A percentile compares a stretch with the other conserved stretches of the same genome.
phyloP scores from a whole-genome alignment of 805 yeast genomes.

The Candida ulmi region DNA sequence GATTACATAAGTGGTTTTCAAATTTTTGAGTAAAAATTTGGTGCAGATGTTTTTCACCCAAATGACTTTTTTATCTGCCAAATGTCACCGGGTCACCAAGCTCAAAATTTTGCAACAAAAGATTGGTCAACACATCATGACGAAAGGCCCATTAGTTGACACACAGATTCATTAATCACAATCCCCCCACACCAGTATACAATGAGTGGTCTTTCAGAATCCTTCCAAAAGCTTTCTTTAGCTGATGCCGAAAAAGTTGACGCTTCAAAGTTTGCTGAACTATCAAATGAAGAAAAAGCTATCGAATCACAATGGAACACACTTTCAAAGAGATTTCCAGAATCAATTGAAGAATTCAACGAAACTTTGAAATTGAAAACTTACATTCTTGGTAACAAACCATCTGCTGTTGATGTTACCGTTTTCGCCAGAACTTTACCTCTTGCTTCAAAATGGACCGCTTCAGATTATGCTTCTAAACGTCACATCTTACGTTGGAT shows the following conservation, averaged over 20 bases:
- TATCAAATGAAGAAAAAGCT: conserved; percentile 54
- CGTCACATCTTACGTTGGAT: conserved; percentile 94
- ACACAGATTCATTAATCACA: too few relatives aligned
- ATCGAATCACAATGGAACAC: conserved; percentile 75
- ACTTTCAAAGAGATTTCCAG: conserved; percentile 58
- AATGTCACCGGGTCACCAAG: not conserved
- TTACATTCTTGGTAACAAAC: conserved; percentile 61
- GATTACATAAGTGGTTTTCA: too few relatives aligned
- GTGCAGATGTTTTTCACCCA: too few relatives aligned
- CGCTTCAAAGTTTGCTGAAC: conserved; percentile 19
- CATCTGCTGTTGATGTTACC: conserved; percentile 65
- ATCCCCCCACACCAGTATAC: not conserved
- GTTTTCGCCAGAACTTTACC: conserved; percentile 67
- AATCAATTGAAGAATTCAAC: conserved; percentile 54
- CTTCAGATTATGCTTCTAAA: conserved; percentile 47
- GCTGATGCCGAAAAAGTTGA: conserved; percentile 20
- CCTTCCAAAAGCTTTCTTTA: conserved; percentile 26
- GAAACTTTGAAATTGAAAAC: conserved; percentile 63
- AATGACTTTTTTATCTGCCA: not conserved
- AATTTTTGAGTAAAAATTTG: too few relatives aligned
- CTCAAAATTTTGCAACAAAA: not conserved
- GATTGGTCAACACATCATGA: too few relatives aligned
- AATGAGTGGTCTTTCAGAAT: conserved; percentile 26
- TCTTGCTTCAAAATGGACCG: conserved; percentile 48
- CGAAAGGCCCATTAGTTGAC: too few relatives aligned